A percentile compares a stretch with the other conserved stretches of the same genome.
Evolutionary conservation across 2,329 filamentous ascomycete species (phyloP).

Genomic region (Fusarium continuum): DNA sequence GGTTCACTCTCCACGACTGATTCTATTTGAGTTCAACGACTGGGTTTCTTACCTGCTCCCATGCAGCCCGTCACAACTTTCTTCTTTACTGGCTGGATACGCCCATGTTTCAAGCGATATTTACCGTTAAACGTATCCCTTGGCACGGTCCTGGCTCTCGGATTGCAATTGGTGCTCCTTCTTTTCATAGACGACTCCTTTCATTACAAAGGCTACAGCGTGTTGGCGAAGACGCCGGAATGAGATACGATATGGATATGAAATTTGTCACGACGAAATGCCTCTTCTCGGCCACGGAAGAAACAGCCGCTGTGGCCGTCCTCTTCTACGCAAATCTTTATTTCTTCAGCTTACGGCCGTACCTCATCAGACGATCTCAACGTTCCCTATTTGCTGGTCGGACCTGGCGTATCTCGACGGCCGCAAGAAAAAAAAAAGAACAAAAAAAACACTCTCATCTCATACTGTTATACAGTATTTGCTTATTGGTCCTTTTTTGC

Average conservation of each 20-base stretch:
- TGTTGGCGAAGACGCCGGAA: slow-evolving; percentile 47
- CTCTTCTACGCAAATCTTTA: not conserved
- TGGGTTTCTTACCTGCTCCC: slow-evolving; percentile 63
- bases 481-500: slow-evolving; percentile 29
- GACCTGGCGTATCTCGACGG: slow-evolving; percentile 20
- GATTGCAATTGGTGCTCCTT: slow-evolving; percentile 2
- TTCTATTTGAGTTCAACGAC: slow-evolving; percentile 54
- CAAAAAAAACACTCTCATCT: slow-evolving; percentile 25
- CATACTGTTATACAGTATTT: slow-evolving; percentile 15
- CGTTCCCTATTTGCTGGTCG: slow-evolving; percentile 6
- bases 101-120: slow-evolving; percentile 49
- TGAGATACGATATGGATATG: slow-evolving; percentile 41
- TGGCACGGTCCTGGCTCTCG: slow-evolving; percentile 10
- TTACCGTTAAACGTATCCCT: slow-evolving; percentile 17
- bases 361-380: not conserved
- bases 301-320: not conserved
- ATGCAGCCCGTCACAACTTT: slow-evolving; percentile 58
- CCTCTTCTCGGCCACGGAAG: slow-evolving; percentile 5
- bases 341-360: slow-evolving; percentile 22
- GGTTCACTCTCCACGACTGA: slow-evolving; percentile 53
- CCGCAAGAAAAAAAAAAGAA: too few species aligned
- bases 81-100: slow-evolving; percentile 58
- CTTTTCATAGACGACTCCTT: slow-evolving; percentile 10
- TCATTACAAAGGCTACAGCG: slow-evolving; percentile 36
- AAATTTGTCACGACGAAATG: slow-evolving; percentile 31